A percentile compares a stretch with the other conserved stretches of the same genome.
These are phyloP conservation scores for Tinospora cordifolia DNA, from an alignment of 164 flowering plant species.

Conservation along the genomic window DNA sequence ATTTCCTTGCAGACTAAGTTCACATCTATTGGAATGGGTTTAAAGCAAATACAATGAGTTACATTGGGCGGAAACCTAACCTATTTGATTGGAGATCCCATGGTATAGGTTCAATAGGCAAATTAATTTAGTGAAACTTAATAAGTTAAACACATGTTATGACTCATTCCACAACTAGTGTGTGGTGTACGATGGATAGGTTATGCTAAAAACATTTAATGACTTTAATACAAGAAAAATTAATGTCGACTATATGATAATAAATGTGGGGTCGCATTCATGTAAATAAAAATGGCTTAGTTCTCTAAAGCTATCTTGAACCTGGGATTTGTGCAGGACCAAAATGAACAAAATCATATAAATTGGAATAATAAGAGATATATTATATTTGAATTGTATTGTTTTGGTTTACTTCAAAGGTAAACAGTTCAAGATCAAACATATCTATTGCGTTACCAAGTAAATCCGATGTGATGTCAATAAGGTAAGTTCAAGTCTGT, in stretches of 20 bases:
- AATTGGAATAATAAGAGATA: background rate
- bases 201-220: no score
- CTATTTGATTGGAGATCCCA: background rate
- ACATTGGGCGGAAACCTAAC: background rate
- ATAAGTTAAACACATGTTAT: background rate
- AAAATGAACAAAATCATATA: background rate
- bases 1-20: background rate
- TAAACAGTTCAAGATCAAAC: background rate
- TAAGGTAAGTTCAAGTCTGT: background rate
- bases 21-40: background rate
- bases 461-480: no score
- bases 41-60: background rate
- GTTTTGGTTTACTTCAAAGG: background rate
- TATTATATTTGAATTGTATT: background rate
- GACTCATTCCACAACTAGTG: background rate
- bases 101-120: slow-evolving; percentile 1
- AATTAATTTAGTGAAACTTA: background rate
- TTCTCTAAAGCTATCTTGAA: no score
- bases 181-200: background rate
- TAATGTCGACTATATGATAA: no score
- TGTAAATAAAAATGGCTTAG: no score
- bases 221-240: no score
- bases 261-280: no score
- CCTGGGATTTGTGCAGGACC: no score
- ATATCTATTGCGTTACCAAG: background rate